These are phyloP conservation scores for Coniella vitis DNA, from an alignment of 2,329 filamentous ascomycete species.

Conservation along the genomic window DNA sequence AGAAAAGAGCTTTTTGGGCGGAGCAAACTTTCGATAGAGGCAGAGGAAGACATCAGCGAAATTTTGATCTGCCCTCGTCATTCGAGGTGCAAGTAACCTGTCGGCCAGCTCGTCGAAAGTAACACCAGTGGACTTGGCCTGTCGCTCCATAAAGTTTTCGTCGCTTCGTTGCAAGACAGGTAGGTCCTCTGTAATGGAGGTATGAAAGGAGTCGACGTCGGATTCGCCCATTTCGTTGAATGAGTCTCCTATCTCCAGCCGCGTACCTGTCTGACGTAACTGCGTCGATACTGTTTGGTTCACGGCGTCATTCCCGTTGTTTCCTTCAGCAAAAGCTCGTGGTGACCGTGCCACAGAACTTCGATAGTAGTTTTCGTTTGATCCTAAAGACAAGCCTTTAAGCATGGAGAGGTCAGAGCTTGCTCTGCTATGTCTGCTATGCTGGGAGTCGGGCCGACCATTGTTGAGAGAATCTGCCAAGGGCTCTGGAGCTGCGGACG, in stretches of 20 bases:
- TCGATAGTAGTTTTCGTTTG: constrained; percentile 35
- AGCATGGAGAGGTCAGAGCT: constrained; percentile 63
- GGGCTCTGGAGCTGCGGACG: constrained; percentile 54
- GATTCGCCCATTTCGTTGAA: constrained; percentile 66
- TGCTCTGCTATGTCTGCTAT: constrained; percentile 61
- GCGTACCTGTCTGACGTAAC: constrained; percentile 45
- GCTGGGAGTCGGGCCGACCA: constrained; percentile 49
- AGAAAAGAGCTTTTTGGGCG: constrained; percentile 70
- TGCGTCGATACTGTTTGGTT: constrained; percentile 41
- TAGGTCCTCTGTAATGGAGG: constrained; percentile 52
- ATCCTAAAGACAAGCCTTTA: constrained; percentile 42
- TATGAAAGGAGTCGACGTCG: constrained; percentile 57
- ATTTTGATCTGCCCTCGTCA: constrained; percentile 82
- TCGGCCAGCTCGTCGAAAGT: constrained; percentile 72
- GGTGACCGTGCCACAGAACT: constrained; percentile 40
- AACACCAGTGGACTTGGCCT: constrained; percentile 45
- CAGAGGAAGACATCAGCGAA: constrained; percentile 87
- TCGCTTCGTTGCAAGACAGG: constrained; percentile 61
- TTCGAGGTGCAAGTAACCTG: constrained; percentile 72
- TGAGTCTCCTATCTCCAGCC: constrained; percentile 45
- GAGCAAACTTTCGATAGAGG: constrained; percentile 87
- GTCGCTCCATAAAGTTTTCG: constrained; percentile 51
- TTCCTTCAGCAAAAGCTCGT: constrained; percentile 33
- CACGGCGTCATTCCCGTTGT: constrained; percentile 39
- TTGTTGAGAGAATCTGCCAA: constrained; percentile 38